These are phyloP conservation scores for Rhododendron molle DNA, from an alignment of 148 eudicot genomes.

Conservation along the genomic window DNA sequence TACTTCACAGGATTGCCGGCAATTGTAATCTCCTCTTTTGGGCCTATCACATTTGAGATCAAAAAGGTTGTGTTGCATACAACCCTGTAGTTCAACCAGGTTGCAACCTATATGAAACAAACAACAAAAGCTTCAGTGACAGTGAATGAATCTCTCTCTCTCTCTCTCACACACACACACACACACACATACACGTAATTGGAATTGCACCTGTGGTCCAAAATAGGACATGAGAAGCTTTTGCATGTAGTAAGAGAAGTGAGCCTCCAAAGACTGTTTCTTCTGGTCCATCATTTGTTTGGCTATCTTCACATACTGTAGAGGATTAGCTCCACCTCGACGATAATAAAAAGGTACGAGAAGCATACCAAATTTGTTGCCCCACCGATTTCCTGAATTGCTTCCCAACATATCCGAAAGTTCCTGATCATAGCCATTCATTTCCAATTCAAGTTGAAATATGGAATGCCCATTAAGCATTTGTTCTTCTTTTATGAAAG, in stretches of 20 bases:
- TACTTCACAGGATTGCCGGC: no score
- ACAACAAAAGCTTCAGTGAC: background rate
- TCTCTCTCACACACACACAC: no score
- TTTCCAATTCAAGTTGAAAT: background rate
- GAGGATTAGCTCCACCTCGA: conserved; percentile 27
- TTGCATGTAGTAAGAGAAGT: conserved; percentile 37
- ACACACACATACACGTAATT: no score
- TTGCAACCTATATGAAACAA: conserved; percentile 24
- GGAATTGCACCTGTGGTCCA: no score
- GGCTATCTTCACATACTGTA: conserved; percentile 42
- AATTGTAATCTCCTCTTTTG: no score
- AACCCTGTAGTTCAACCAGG: conserved; percentile 38
- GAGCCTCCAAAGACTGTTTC: conserved; percentile 52
- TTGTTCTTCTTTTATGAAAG: background rate
- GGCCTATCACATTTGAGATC: no score
- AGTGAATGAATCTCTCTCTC: background rate
- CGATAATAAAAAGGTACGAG: conserved; percentile 51
- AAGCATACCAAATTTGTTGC: conserved; percentile 57
- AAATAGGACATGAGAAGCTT: background rate
- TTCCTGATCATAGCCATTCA: conserved; percentile 24
- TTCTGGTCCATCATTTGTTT: conserved; percentile 61
- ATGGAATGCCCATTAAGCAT: background rate
- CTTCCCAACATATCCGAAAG: conserved; percentile 23
- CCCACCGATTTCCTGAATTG: background rate
- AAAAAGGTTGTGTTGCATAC: conserved; percentile 47